Evolutionary conservation across 1,139 yeast genomes (phyloP).

Genomic region (Kazachstania sp.): DNA sequence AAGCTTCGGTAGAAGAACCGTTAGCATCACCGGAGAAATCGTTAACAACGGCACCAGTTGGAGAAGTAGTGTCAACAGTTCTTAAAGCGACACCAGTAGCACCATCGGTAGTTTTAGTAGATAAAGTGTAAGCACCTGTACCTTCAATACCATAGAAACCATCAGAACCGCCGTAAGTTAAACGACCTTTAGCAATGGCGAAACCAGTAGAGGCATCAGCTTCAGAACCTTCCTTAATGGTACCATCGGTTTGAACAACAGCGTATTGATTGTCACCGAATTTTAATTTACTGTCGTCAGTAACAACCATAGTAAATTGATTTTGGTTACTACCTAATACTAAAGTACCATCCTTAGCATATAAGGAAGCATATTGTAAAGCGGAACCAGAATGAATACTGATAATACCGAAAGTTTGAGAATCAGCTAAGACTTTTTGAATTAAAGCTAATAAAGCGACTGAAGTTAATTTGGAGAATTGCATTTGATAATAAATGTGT

Average conservation of each 20-base stretch:
- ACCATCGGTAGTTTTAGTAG: constrained; percentile 5
- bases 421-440: constrained; percentile 25
- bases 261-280: constrained; percentile 22
- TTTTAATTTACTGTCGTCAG: constrained; percentile 12
- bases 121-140: constrained; percentile 7
- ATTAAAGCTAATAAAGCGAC: constrained; percentile 20
- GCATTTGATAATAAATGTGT: constrained; percentile 6
- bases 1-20: constrained; percentile 6
- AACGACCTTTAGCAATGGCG: constrained; percentile 18
- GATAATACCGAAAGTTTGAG: constrained; percentile 25
- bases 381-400: constrained; percentile 25
- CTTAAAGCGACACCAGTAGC: constrained; percentile 9
- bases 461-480: constrained; percentile 12
- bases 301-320: not conserved
- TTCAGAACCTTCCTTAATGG: constrained; percentile 11
- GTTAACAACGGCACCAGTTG: constrained; percentile 8
- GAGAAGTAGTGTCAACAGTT: constrained; percentile 8
- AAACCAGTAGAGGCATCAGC: constrained; percentile 22
- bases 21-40: constrained; percentile 7
- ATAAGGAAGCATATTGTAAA: constrained; percentile 21
- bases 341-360: constrained; percentile 4
- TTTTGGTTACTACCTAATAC: constrained; percentile 1
- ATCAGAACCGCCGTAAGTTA: constrained; percentile 18
- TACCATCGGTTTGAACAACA: constrained; percentile 14
- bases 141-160: constrained; percentile 17